Conservation (phyloP, 257 asterid species). For the Rehmannia glutinosa region DNA sequence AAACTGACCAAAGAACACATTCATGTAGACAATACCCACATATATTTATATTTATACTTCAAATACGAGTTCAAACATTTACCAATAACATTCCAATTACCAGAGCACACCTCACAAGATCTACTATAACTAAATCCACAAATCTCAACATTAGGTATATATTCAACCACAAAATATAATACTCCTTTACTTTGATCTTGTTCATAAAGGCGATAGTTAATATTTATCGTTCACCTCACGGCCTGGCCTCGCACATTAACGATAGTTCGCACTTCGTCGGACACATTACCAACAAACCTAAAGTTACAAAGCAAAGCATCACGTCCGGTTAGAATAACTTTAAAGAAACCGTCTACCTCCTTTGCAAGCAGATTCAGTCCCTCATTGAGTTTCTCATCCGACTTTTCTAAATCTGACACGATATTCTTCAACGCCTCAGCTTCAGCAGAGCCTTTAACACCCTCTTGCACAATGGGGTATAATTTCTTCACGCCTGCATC, state of each 20-base stretch:
- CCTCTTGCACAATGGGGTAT: slow-evolving; percentile 49
- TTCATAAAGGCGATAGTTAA: slow-evolving; percentile 13
- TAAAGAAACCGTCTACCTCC: slow-evolving; percentile 72
- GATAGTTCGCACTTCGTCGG: slow-evolving; percentile 21
- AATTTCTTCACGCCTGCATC: slow-evolving; percentile 44
- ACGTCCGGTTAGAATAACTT: slow-evolving; percentile 66
- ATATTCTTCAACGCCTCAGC: slow-evolving; percentile 29
- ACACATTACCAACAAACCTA: slow-evolving; percentile 50
- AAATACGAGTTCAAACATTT: slow-evolving; percentile 7
- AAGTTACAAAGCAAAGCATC: slow-evolving; percentile 78
- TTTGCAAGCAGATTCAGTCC: slow-evolving; percentile 59
- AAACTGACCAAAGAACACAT: no score
- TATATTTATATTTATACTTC: background rate
- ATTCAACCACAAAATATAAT: slow-evolving; percentile 14
- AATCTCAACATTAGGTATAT: background rate
- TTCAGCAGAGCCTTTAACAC: slow-evolving; percentile 21
- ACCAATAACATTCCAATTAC: background rate
- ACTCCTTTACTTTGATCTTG: slow-evolving; percentile 4
- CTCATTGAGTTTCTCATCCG: slow-evolving; percentile 32
- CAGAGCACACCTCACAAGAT: slow-evolving; percentile 20
- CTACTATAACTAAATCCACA: slow-evolving; percentile 5
- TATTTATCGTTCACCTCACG: slow-evolving; percentile 37
- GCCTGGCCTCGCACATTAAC: slow-evolving; percentile 32
- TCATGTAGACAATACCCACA: background rate
- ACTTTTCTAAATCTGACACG: slow-evolving; percentile 37